Base-by-base conservation (phyloP, 2,329 filamentous ascomycete species). In the Trichoderma hamatum region DNA sequence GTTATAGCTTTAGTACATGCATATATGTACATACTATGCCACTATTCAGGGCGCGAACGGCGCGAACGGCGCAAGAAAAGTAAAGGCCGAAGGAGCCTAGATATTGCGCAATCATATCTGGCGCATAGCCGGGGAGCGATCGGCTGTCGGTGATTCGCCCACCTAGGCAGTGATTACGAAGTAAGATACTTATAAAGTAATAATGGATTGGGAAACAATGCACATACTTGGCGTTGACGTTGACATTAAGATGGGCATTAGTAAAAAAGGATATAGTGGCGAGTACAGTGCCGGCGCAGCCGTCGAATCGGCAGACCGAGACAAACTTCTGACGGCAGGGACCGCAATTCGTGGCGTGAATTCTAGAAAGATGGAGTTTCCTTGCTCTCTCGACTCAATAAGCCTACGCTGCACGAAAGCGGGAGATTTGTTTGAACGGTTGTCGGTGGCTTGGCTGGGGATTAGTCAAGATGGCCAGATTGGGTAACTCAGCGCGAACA, bases 61-160 rank as follows among this genome's bases (percentile, higher is more conserved):
- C 14, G 13, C 32, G 16, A 13, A 51, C 61, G 13, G 36, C 46
- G 32, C 32, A 49, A 49, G 13, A 55, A 36, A 55, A 64, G 14
- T 54, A 34, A 49, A 55, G 21, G 46, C 51, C 49, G 34, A 63
- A 21, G 43, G 39, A 32, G 43, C 24, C 5, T 7, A n/a, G 34
- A 16, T 43, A 55, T 55, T 64, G 61, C 61, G 61, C 61, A 32
- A 64, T 64, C n/a, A n/a, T n/a, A n/a, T n/a, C n/a, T n/a, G n/a
- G n/a, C 39, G 24, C 32, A 55, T 43, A 55, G 9, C 49, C 13
- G 24, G 49, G 61, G 49, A 13, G 7, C 24, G 61, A 55, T 30
- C 49, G 61, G 61, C 34, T 64, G 19, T 64, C 61, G 61, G 61
- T 43, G 61, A 43, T 64, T 36, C 32, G 60, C 26, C 46, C 32